Evolutionary conservation across 306 rosid genomes (phyloP).

Genomic region (Alnus rubra): DNA sequence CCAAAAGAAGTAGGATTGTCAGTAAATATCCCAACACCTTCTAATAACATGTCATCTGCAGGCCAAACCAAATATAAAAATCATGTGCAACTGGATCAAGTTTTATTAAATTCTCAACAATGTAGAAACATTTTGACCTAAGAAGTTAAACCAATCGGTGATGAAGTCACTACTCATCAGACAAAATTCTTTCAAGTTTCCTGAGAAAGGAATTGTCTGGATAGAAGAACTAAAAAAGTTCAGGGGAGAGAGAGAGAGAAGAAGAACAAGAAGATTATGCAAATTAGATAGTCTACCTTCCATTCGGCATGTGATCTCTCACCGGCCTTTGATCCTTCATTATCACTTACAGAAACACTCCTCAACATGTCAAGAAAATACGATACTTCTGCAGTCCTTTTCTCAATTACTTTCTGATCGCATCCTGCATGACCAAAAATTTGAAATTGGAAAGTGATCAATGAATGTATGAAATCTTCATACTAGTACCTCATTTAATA

Average conservation of each 20-base stretch:
- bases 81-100: slow-evolving; percentile 10
- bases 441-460: neutral
- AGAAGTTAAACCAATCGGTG: slow-evolving; percentile 7
- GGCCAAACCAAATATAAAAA: slow-evolving; percentile 20
- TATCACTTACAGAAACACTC: slow-evolving; percentile 56
- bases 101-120: slow-evolving; percentile 21
- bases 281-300: slow-evolving; percentile 61
- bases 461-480: slow-evolving; percentile 4
- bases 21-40: slow-evolving; percentile 1
- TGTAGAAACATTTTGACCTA: neutral
- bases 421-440: slow-evolving; percentile 47
- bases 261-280: slow-evolving; percentile 8
- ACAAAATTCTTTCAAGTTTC: neutral
- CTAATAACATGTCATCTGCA: slow-evolving; percentile 8
- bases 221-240: slow-evolving; percentile 4
- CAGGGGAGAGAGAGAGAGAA: neutral
- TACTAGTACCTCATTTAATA: slow-evolving; percentile 3
- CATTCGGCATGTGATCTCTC: slow-evolving; percentile 56
- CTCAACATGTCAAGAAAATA: slow-evolving; percentile 84
- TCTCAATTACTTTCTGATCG: slow-evolving; percentile 47
- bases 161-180: slow-evolving; percentile 13
- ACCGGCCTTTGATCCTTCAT: slow-evolving; percentile 28
- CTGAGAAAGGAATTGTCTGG: slow-evolving; percentile 1
- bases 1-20: slow-evolving; percentile 30
- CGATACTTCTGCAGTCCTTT: slow-evolving; percentile 59